Base-by-base conservation (phyloP, 768 basidiomycete genomes). In the Amyloporia xantha region DNA sequence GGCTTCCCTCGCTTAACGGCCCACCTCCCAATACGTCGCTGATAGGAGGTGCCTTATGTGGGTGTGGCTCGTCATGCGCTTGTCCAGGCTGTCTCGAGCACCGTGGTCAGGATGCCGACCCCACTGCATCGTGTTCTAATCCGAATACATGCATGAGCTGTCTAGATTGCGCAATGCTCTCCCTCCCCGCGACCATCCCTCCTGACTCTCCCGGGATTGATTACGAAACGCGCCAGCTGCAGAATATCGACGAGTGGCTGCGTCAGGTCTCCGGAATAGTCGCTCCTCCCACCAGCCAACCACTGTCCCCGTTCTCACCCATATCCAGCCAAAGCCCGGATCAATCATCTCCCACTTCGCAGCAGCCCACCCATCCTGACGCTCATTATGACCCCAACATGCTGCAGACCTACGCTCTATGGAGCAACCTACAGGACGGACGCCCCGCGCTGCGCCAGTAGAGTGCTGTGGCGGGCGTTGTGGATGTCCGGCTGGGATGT, bases 11-110 rank as follows among this genome's bases (percentile, higher is more conserved):
- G 38, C 47, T 38, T 47, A 57, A 30, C 46, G 44, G 51, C 49
- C 30, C 41, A 50, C 39, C 46, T 33, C 46, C n/a, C 26, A 58
- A 35, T 47, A 53, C 25, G 54, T 54, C 3, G 54, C 61, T n/a
- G 69, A 26, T 73, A n/a, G n/a, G n/a, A 52, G 74, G 73, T n/a
- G 73, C 75, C 0, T 42, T 70, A 1, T 87, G 85, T 58, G 71
- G 72, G 21, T 87, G 85, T 56, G 84, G 84, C 20, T 75, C 79
- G 44, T 66, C 65, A 2, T 86, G 84, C 60, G 63, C 70, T 17
- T 87, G 84, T 54, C 77, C 82, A 1, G 84, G 84, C 5, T 86
- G 84, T 54, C 59, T 73, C 41, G 70, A 81, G 36, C 82, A 85
- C 54, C 76, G 63, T 30, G 70, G 61, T 23, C 63, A 51, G 11